phyloP scores from a whole-genome alignment of 371 early-diverging fungal species.

The Haplosporangium sp. region DNA sequence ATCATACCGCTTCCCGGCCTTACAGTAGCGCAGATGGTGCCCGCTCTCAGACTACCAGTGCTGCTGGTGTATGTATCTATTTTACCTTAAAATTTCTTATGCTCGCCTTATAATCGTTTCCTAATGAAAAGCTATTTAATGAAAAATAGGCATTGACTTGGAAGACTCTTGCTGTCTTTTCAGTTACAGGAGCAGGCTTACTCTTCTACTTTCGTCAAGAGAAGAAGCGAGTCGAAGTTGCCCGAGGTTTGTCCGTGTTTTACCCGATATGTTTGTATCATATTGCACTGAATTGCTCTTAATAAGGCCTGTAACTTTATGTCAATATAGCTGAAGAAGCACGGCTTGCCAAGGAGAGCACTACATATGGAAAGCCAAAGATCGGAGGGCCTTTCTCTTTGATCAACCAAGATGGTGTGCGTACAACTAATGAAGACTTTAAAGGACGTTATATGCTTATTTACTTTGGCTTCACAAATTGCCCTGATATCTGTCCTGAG shows the following conservation, averaged over 20 bases:
- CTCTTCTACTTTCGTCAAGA: slow-evolving; percentile 71
- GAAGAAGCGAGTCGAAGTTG: slow-evolving; percentile 66
- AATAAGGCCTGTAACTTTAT: background rate
- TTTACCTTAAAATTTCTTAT: background rate
- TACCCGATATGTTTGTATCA: background rate
- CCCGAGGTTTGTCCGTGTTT: slow-evolving; percentile 58
- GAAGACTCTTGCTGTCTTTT: slow-evolving; percentile 61
- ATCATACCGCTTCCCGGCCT: slow-evolving; percentile 3
- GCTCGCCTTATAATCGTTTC: too few relatives aligned
- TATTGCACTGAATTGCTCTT: too few relatives aligned
- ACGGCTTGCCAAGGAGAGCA: slow-evolving; percentile 53
- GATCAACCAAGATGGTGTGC: slow-evolving; percentile 80
- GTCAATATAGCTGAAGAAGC: slow-evolving; percentile 47
- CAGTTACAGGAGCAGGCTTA: slow-evolving; percentile 71
- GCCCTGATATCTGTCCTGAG: slow-evolving; percentile 99
- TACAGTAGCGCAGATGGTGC: slow-evolving; percentile 42
- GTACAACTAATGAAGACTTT: slow-evolving; percentile 75
- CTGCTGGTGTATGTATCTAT: slow-evolving; percentile 29
- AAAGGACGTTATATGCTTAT: slow-evolving; percentile 87
- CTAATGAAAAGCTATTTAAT: too few relatives aligned
- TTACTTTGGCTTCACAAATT: slow-evolving; percentile 98
- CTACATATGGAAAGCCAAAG: slow-evolving; percentile 82
- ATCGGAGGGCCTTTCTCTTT: slow-evolving; percentile 94
- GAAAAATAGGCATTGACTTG: slow-evolving; percentile 41
- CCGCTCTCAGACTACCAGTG: slow-evolving; percentile 34